Evolutionary conservation across 441 rosid genomes (phyloP), one percentile per base, ranked within the genome.

Genomic region (Bocquillonia castaneifolia): DNA sequence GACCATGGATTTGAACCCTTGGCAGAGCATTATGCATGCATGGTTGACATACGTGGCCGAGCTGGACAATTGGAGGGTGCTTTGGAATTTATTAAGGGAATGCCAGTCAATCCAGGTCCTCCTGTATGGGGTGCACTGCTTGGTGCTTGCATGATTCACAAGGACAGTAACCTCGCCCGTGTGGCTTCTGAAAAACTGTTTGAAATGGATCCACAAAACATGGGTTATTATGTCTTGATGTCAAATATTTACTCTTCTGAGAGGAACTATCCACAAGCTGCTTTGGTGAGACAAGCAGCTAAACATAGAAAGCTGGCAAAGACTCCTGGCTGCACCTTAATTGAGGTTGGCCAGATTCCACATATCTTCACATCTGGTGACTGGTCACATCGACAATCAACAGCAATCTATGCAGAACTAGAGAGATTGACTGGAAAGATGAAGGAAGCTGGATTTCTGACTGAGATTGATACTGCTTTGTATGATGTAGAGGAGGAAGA

Each of bases 401-500:
- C 80, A 62, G 85, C 77, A 63, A 88, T 90, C 61, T 81, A 85
- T 68, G 68, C 82, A 18, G 82, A 72, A 79, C 84, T 90, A 37
- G 91, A 88, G 73, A 74, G 69, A 66, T 78, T 90, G 44, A 82
- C 73, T 47, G 89, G 81, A 70, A 85, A 86, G 83, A 85, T 88
- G 85, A 81, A 69, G 69, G 96, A 90, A 79, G 88, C 89, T 44
- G 94, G 94, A 69, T 90, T 73, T 82, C 81, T 78, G 75, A 72
- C 91, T 32, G 87, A 84, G 72, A 90, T 88, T 0, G 68, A 74
- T 52, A 63, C 85, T 47, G 86, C 92, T 61, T 78, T 86, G 80
- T 94, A 90, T 66, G 94, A 90, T 52, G 89, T 90, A 63, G 94
- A 90, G 76, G 96, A 86, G 71, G 96, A 90, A 85, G 96, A 90